A percentile compares a stretch with the other conserved stretches of the same genome.
phyloP scores from a whole-genome alignment of 2,329 filamentous ascomycete genomes.

The Metarhizium robertsii region DNA sequence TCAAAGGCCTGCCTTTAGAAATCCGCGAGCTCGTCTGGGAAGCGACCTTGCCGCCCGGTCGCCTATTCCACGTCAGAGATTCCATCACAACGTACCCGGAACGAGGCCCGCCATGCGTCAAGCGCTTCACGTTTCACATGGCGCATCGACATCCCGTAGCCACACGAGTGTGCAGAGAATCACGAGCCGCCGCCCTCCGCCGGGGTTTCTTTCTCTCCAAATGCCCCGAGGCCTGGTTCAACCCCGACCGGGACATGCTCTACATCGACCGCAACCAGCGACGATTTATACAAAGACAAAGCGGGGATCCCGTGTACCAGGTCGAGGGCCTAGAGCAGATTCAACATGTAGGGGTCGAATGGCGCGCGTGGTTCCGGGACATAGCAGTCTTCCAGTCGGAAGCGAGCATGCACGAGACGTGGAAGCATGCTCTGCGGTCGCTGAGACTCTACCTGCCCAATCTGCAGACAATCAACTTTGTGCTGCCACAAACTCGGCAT shows the following conservation, averaged over 20 bases:
- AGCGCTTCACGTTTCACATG: slow-evolving; percentile 14
- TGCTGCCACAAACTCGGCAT: slow-evolving; percentile 17
- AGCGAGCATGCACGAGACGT: slow-evolving; percentile 13
- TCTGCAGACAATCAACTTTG: slow-evolving; percentile 15
- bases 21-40: slow-evolving; percentile 21
- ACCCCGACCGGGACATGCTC: slow-evolving; percentile 16
- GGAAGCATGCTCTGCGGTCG: slow-evolving; percentile 11
- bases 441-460: slow-evolving; percentile 16
- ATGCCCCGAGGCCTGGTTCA: slow-evolving; percentile 16
- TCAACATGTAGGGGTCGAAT: slow-evolving; percentile 18
- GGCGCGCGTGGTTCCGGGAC: slow-evolving; percentile 19
- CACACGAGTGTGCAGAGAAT: slow-evolving; percentile 16
- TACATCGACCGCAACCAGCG: slow-evolving; percentile 19
- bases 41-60: slow-evolving; percentile 15
- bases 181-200: slow-evolving; percentile 16
- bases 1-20: slow-evolving; percentile 15
- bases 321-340: slow-evolving; percentile 16
- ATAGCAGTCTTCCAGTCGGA: slow-evolving; percentile 13
- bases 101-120: background rate
- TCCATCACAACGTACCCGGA: background rate
- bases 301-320: background rate
- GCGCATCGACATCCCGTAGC: slow-evolving; percentile 11
- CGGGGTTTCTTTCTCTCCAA: slow-evolving; percentile 17
- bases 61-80: slow-evolving; percentile 20
- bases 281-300: slow-evolving; percentile 2